Conservation (phyloP, 192 early-diverging fungal genomes). For the Backusella sp. region DNA sequence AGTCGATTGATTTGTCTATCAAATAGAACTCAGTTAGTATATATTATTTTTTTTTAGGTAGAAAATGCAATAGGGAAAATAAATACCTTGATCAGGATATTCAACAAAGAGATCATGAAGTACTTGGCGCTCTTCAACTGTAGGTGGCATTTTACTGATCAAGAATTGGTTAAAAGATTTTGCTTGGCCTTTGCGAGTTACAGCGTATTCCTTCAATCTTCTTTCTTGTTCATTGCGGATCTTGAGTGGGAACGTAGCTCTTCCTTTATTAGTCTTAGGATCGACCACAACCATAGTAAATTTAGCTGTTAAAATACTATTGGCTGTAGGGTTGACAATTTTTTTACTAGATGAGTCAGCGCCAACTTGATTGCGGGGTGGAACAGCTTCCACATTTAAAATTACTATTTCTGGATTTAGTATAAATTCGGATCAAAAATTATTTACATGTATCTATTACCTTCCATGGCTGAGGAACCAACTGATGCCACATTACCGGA, state of each 20-base stretch:
- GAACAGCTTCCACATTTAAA: slow-evolving; percentile 64
- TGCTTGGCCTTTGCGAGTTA: slow-evolving; percentile 58
- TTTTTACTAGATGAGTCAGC: slow-evolving; percentile 13
- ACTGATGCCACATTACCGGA: slow-evolving; percentile 83
- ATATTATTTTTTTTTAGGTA: not conserved
- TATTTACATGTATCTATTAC: slow-evolving; percentile 17
- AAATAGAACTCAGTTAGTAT: slow-evolving; percentile 1
- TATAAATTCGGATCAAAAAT: not conserved
- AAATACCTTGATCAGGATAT: slow-evolving; percentile 53
- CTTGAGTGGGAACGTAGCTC: slow-evolving; percentile 69
- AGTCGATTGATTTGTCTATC: slow-evolving; percentile 30
- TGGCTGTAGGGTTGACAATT: slow-evolving; percentile 20
- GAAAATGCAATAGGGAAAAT: not conserved
- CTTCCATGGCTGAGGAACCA: slow-evolving; percentile 88
- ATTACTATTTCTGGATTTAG: slow-evolving; percentile 42
- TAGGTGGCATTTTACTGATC: slow-evolving; percentile 72
- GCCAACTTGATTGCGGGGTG: slow-evolving; percentile 16
- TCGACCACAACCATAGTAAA: slow-evolving; percentile 90
- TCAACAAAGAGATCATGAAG: slow-evolving; percentile 81
- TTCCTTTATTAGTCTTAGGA: slow-evolving; percentile 64
- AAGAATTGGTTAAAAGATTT: slow-evolving; percentile 35
- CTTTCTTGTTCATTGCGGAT: slow-evolving; percentile 75
- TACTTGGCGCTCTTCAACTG: slow-evolving; percentile 68
- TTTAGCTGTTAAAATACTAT: slow-evolving; percentile 71
- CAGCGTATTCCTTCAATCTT: slow-evolving; percentile 65